Base-by-base conservation (phyloP, 176 grass and related monocot genomes). In the Guadua angustifolia region DNA sequence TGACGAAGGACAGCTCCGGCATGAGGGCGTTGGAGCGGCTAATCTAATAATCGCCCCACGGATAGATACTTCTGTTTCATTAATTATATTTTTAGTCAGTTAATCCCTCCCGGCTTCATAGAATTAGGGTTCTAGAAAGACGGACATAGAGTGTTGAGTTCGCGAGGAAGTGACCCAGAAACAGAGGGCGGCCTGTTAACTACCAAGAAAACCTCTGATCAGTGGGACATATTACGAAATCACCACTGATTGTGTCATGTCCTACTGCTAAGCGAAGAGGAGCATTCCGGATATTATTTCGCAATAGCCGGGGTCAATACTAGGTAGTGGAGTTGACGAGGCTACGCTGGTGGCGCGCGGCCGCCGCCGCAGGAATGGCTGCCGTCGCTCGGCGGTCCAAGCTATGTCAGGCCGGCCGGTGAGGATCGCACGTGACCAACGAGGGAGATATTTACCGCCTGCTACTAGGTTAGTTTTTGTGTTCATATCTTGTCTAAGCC, bases 1-100 rank as follows among this genome's bases (percentile, higher is more conserved):
- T 92, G 21, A 79, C 25, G 73, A 97, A 92, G 1, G 86, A 89
- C 0, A 94, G 86, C 83, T 97, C 92, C 46, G 76, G 88, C 56
- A 87, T 53, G 50, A 94, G 86, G 0, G 71, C 92, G 7, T 29
- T 29, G 29, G 29, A 0, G 1, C 29, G 29, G 29, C 68, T 72
- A 57, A 59, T 38, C 57, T 49, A 77, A 44, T 68, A 51, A 25
- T 9, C n/a, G 9, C 0, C 16, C 55, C 49, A 45, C 29, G 68
- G 87, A 74, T 69, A 15, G 22, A 38, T 63, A 40, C 80, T 73
- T 73, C 47, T 7, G 3, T 78, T 60, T 19, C 46, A 32, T 59
- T 38, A 5, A 39, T 39, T 39, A 39, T 39, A 25, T 3, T 78
- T 70, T 60, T 40, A 17, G 8, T 33, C 52, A 6, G 26, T 55